These are phyloP conservation scores for Paecilomyces dactylethromorphus DNA, from an alignment of 2,329 filamentous ascomycete species.

Conservation along the genomic window DNA sequence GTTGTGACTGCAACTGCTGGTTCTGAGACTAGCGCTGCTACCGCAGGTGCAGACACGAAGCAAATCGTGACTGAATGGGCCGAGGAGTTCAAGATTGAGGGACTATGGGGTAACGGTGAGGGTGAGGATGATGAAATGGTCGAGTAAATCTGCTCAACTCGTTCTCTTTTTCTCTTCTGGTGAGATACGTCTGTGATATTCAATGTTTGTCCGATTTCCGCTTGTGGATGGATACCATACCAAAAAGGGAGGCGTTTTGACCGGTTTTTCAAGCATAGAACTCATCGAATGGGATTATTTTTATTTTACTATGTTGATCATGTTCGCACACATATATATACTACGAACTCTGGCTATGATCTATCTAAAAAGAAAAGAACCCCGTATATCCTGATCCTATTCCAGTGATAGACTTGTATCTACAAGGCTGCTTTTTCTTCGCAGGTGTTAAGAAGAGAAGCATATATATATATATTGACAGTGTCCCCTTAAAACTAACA, in stretches of 20 bases:
- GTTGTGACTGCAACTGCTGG: conserved; percentile 43
- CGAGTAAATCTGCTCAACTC: conserved; percentile 19
- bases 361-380: too few relatives aligned
- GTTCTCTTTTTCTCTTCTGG: neutral
- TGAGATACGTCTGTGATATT: neutral
- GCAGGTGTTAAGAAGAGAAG: too few relatives aligned
- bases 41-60: conserved; percentile 60
- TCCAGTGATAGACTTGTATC: too few relatives aligned
- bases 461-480: too few relatives aligned
- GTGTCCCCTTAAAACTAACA: too few relatives aligned
- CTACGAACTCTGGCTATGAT: too few relatives aligned
- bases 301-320: neutral
- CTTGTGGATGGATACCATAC: conserved; percentile 4
- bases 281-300: neutral
- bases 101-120: conserved; percentile 70
- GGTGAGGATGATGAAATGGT: conserved; percentile 34
- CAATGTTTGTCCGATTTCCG: conserved; percentile 2
- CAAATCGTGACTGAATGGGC: conserved; percentile 89
- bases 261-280: neutral
- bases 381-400: too few relatives aligned
- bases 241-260: neutral
- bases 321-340: too few relatives aligned
- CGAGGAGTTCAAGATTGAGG: conserved; percentile 90
- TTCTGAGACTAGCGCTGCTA: conserved; percentile 21
- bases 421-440: too few relatives aligned